Percentiles rank a stretch among this genome's conserved stretches.
Conservation (phyloP, 768 basidiomycete species). For the Cantharellus cinnabarinus region DNA sequence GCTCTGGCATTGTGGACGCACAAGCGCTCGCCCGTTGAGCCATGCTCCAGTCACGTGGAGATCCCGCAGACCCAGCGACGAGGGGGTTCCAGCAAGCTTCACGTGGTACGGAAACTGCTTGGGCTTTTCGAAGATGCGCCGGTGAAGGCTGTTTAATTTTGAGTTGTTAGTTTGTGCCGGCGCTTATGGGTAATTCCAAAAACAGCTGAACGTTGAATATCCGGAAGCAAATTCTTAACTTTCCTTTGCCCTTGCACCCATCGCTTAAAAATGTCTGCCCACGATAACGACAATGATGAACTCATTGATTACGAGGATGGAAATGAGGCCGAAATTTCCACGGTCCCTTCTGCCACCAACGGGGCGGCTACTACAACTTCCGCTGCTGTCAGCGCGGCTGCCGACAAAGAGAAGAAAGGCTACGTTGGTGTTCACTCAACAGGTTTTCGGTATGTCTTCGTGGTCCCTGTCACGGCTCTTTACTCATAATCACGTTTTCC, state of each 20-base stretch:
- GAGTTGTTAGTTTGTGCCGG: too few relatives aligned
- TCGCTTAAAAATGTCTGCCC: background rate
- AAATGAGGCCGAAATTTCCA: constrained; percentile 51
- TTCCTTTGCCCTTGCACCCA: background rate
- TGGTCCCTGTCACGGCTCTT: background rate
- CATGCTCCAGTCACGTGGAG: too few relatives aligned
- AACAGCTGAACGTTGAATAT: background rate
- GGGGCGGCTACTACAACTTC: constrained; percentile 23
- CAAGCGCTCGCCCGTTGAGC: too few relatives aligned
- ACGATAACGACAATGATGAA: constrained; percentile 49
- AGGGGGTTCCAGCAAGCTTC: too few relatives aligned
- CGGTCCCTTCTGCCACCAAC: constrained; percentile 29
- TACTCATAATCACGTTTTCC: constrained; percentile 1
- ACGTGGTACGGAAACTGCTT: too few relatives aligned
- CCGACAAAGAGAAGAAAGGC: constrained; percentile 84
- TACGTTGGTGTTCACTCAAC: constrained; percentile 99
- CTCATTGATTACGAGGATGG: constrained; percentile 92
- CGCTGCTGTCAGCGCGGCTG: constrained; percentile 28
- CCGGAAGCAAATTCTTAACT: background rate
- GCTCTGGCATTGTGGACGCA: background rate
- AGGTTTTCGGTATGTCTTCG: constrained; percentile 63
- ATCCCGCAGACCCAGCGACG: too few relatives aligned
- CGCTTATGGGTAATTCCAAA: too few relatives aligned
- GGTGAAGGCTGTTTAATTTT: too few relatives aligned
- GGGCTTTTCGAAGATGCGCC: too few relatives aligned